These are phyloP conservation scores for Rhytidhysteron rufulum DNA, from an alignment of 2,329 filamentous ascomycete genomes.

Conservation along the genomic window DNA sequence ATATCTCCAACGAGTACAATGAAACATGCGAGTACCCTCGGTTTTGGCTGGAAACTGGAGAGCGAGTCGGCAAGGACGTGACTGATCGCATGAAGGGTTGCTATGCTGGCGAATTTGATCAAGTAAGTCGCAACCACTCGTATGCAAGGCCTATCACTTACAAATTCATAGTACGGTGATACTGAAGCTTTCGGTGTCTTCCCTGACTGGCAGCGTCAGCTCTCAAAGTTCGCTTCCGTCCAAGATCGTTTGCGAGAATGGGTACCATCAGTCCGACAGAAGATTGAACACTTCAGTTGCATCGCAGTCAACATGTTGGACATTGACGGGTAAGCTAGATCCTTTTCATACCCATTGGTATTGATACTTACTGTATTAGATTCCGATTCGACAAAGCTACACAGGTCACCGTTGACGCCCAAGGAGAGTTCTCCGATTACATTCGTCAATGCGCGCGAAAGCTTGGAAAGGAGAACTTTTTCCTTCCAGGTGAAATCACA, in stretches of 20 bases:
- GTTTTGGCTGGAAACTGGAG: slow-evolving; percentile 58
- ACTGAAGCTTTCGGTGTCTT: slow-evolving; percentile 53
- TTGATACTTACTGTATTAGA: no score
- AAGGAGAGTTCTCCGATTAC: slow-evolving; percentile 54
- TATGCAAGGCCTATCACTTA: background rate
- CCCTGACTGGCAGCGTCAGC: slow-evolving; percentile 59
- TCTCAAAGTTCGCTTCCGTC: slow-evolving; percentile 62
- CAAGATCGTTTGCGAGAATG: slow-evolving; percentile 64
- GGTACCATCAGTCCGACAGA: slow-evolving; percentile 53
- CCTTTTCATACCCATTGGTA: no score
- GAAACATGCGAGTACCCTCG: slow-evolving; percentile 53
- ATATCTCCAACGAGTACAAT: slow-evolving; percentile 47
- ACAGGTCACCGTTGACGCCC: slow-evolving; percentile 58
- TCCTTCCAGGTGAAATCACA: slow-evolving; percentile 61
- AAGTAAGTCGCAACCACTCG: slow-evolving; percentile 5
- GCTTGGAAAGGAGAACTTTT: slow-evolving; percentile 59
- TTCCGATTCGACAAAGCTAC: slow-evolving; percentile 64
- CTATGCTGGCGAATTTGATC: slow-evolving; percentile 59
- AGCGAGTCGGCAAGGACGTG: slow-evolving; percentile 45
- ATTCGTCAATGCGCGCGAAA: slow-evolving; percentile 54
- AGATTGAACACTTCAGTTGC: slow-evolving; percentile 58
- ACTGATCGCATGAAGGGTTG: slow-evolving; percentile 50
- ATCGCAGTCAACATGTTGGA: slow-evolving; percentile 58
- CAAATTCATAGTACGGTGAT: slow-evolving; percentile 50
- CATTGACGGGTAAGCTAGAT: slow-evolving; percentile 49